Evolutionary conservation across 495 filamentous ascomycete species (phyloP), one percentile per base, ranked within the genome.

Genomic region (Daldinia loculata): DNA sequence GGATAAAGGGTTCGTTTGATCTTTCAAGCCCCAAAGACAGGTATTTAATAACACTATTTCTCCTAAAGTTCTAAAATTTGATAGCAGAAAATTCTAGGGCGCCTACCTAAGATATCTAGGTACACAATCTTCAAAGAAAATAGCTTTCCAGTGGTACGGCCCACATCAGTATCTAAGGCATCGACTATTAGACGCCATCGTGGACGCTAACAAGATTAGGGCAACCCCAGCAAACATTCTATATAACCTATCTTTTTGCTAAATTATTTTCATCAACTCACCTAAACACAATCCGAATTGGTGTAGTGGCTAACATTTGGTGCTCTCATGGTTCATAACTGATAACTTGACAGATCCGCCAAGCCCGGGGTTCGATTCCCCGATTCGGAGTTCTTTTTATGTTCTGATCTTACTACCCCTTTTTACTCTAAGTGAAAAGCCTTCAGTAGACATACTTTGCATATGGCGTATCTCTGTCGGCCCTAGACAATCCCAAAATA

Each of bases 261-360:
- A 36, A 3, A 22, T 8, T 8, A 36, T 22, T 17, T 56, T 22
- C 17, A 34, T 14, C 7, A 29, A 55, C 27, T n/a, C 5, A 8
- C n/a, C 24, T 29, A 3, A 36, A 3, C 7, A 15, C 11, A 22
- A 38, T 77, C 75, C 75, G 75, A 77, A 77, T 78, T 78, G 71
- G 74, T 78, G 69, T 78, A 75, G 70, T 76, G 74, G 74, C 74
- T 61, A 77, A 77, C 75, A 77, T 77, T 74, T 76, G 75, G 69
- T 71, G 75, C 75, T 77, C 75, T 77, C 75, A 74, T 60, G 6
- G 24, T 27, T 22, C 9, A 6, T 19, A 32, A 22, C 12, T 36
- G 6, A 26, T 29, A 27, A 26, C 26, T 32, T 36, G 30, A 51
- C 29, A 4, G 41, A 71, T 66, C 69, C 63, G 69, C 43, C 72